These are phyloP conservation scores for Dactylorhiza incarnata DNA, from an alignment of 106 monocot species.

Conservation along the genomic window DNA sequence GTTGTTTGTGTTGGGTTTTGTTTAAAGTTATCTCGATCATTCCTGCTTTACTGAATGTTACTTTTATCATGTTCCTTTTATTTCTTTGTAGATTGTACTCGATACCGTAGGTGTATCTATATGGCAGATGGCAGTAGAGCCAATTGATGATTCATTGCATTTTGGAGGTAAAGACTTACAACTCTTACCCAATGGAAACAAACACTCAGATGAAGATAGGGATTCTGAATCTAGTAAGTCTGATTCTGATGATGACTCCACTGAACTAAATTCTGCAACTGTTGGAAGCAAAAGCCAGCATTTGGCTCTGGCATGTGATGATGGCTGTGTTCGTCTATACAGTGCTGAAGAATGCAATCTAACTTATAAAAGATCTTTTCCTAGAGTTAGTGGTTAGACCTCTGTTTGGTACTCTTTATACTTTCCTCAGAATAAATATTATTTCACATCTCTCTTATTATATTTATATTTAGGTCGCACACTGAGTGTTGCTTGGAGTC, in stretches of 20 bases:
- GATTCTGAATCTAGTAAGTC: slow-evolving; percentile 49
- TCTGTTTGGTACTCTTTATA: neutral
- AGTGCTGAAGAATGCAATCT: slow-evolving; percentile 43
- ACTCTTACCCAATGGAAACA: slow-evolving; percentile 31
- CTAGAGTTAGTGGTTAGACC: slow-evolving; percentile 83
- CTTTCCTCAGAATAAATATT: neutral
- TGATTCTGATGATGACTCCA: slow-evolving; percentile 30
- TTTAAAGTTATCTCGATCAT: neutral
- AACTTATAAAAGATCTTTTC: slow-evolving; percentile 64
- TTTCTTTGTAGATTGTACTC: slow-evolving; percentile 45
- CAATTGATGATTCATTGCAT: slow-evolving; percentile 23
- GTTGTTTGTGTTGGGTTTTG: neutral
- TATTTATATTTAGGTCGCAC: slow-evolving; percentile 48
- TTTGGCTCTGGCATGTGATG: slow-evolving; percentile 88
- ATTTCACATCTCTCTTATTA: neutral
- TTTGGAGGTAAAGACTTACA: slow-evolving; percentile 10
- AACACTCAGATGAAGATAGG: slow-evolving; percentile 23
- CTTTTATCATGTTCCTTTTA: neutral
- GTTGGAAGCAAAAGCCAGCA: slow-evolving; percentile 23
- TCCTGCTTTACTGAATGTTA: neutral
- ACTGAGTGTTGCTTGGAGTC: slow-evolving; percentile 86
- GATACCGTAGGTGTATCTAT: slow-evolving; percentile 80
- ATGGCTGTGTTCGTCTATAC: slow-evolving; percentile 83
- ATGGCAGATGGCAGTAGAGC: slow-evolving; percentile 96
- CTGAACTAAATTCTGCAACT: slow-evolving; percentile 23